These are phyloP conservation scores for Collybia nuda DNA, from an alignment of 768 basidiomycete genomes.

Conservation along the genomic window DNA sequence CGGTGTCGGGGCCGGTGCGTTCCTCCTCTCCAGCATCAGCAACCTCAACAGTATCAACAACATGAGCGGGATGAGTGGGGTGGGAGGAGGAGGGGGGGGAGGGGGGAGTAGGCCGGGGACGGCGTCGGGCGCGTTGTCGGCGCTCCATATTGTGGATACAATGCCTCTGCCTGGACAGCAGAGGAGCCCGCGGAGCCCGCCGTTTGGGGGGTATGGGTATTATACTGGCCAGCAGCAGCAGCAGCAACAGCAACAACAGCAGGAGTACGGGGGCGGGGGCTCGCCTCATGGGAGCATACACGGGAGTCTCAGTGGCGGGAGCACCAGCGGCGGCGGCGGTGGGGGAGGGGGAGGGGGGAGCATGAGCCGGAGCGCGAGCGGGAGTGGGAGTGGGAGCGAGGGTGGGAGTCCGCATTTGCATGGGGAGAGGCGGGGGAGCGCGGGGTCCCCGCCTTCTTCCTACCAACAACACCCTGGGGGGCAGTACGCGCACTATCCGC, in stretches of 20 bases:
- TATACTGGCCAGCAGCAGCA: background rate
- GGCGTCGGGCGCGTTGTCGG: slow-evolving; percentile 3
- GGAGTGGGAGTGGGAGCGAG: background rate
- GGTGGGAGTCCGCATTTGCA: too few species aligned
- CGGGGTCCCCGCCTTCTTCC: too few species aligned
- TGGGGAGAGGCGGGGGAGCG: background rate
- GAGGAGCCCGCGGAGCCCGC: background rate
- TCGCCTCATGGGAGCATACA: background rate
- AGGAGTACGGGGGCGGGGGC: background rate
- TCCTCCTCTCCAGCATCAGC: slow-evolving; percentile 30
- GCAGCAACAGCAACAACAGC: background rate
- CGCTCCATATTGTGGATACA: background rate
- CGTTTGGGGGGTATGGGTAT: background rate
- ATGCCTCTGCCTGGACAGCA: background rate
- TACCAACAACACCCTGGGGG: too few species aligned
- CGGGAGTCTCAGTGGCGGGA: too few species aligned
- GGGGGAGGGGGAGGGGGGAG: background rate
- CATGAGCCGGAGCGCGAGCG: background rate
- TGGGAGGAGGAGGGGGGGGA: slow-evolving; percentile 10
- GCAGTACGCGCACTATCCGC: background rate
- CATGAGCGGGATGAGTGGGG: too few species aligned
- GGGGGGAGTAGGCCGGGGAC: slow-evolving; percentile 8
- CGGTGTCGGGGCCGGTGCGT: slow-evolving; percentile 22
- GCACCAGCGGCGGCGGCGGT: too few species aligned
- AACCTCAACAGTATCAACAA: too few species aligned